Evolutionary conservation across 1,139 yeast species (phyloP), one percentile per base, ranked within the genome.

Genomic region (Eremothecium sinecaudum): DNA sequence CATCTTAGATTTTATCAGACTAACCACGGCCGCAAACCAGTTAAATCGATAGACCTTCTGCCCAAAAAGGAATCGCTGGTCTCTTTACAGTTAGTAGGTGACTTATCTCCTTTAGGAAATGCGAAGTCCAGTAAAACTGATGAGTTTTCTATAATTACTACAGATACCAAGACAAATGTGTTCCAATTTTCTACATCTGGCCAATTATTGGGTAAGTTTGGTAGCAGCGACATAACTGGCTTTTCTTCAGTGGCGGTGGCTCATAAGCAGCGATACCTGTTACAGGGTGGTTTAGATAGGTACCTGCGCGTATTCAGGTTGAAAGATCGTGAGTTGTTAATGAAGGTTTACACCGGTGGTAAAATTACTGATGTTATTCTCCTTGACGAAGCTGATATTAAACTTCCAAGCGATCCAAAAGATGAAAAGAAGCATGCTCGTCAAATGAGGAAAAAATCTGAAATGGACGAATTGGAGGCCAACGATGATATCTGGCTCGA

Each of bases 271-370:
- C 40, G 44, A 32, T 50, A 51, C 33, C 38, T 77, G 7, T 67
- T 71, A 2, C 67, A 84, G 17, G 95, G 94, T 27, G 94, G 95
- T 0, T 67, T 86, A 24, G 97, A 87, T 53, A 68, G 95, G 50
- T 87, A 84, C 53, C 66, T 84, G 27, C 69, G 96, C 38, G 82
- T 82, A 2, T 87, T 72, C 56, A 79, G 82, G 42, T 53, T 75
- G 5, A 61, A 59, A 2, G 58, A 73, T 1, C 65, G 93, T 34
- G 71, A 72, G 31, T 63, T 73, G 34, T 59, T 78, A 12, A 84
- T 75, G 8, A 84, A 83, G 51, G 79, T 83, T 9, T 87, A 73
- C 48, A 53, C 79, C 23, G 93, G 93, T 3, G 73, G 83, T 4
- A 84, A 81, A 50, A 67, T 82, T n/a, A 69, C 74, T 31, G 65